Base-by-base conservation (phyloP, 192 early-diverging fungal species). In the Coemansia sp. region DNA sequence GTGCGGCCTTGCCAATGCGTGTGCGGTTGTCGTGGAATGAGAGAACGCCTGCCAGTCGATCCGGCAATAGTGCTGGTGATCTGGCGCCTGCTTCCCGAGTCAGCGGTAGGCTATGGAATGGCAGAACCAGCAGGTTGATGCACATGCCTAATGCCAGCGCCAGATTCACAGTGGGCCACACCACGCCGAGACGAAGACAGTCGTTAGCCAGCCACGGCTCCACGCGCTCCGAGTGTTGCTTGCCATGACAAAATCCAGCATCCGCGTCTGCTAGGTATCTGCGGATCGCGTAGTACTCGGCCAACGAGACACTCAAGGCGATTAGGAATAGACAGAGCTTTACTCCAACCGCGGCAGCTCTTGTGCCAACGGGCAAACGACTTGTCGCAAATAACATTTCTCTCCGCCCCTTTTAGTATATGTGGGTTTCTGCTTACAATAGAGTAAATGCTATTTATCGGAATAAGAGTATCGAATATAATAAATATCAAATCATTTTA, bases 181-280 rank as follows among this genome's bases (percentile, higher is more conserved):
- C 51, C 21, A 74, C 51, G 18, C 77, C 77, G 16, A 80, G 66
- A 11, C 77, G 77, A 46, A 66, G 59, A 32, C 77, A 80, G 55
- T 80, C 77, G 66, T 56, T 71, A 32, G 19, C 22, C 16, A 78
- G 64, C 47, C 46, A 1, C 45, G 18, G 54, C 22, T 58, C 67
- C 46, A 21, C 41, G 6, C 32, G 12, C 15, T 16, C n/a, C 42
- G 49, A 21, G 0, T 10, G 51, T 21, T 54, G 51, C 18, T 48
- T 37, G 63, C 40, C 12, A 21, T 54, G 49, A 18, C n/a, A 47
- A 39, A 48, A 39, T 19, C 8, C 8, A 10, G 45, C 12, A 51
- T 54, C 36, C 4, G 48, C 8, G 49, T n/a, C 8, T 6, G 57
- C 57, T 5, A 41, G 15, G 57, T 54, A 54, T 8, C n/a, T 8